Conservation (phyloP, 768 basidiomycete species). For the Suillus subluteus region DNA sequence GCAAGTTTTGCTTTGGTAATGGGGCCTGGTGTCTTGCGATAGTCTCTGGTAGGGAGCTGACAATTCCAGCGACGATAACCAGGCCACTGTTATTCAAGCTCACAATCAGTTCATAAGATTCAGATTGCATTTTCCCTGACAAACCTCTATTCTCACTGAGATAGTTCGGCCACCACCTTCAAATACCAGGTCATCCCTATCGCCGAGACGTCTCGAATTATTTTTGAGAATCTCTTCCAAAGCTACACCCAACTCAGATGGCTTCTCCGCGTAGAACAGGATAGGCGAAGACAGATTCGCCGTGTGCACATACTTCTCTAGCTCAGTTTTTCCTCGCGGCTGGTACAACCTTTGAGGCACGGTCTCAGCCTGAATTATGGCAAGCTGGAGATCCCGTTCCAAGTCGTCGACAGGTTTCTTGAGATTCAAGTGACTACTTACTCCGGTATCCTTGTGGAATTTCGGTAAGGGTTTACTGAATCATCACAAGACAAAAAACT, state of each 20-base stretch:
- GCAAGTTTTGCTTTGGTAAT: constrained; percentile 73
- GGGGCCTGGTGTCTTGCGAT: constrained; percentile 70
- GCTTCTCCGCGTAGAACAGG: constrained; percentile 56
- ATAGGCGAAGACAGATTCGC: constrained; percentile 63
- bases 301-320: constrained; percentile 72
- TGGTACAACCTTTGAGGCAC: constrained; percentile 71
- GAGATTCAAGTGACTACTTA: neutral
- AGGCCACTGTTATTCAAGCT: constrained; percentile 59
- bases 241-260: constrained; percentile 61
- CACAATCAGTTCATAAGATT: neutral
- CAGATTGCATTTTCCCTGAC: constrained; percentile 18
- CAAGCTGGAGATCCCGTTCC: constrained; percentile 16
- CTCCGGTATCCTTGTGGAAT: neutral
- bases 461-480: neutral
- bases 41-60: constrained; percentile 77
- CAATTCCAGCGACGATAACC: constrained; percentile 73
- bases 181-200: constrained; percentile 63
- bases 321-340: constrained; percentile 72
- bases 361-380: constrained; percentile 30
- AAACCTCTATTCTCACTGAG: constrained; percentile 71
- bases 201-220: constrained; percentile 52
- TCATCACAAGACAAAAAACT: neutral
- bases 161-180: constrained; percentile 71
- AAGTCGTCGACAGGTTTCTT: constrained; percentile 4
- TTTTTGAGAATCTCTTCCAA: constrained; percentile 62